Conservation (phyloP, 352 stramenopile species). For the Pythium dissotocum region DNA sequence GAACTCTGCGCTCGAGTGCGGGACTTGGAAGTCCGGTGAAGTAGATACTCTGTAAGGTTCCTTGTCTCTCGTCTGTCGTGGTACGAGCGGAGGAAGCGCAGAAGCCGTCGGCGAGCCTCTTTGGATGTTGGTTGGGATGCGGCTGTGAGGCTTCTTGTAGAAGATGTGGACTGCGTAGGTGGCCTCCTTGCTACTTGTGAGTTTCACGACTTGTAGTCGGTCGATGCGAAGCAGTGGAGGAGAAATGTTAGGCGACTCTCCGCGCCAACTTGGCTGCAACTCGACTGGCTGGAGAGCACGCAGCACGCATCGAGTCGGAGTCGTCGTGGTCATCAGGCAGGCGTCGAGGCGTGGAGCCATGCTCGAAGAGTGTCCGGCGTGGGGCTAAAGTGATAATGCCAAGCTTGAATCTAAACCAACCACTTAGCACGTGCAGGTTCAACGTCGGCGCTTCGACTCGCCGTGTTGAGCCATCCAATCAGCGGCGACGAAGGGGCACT, state of each 20-base stretch:
- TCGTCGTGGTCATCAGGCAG: neutral
- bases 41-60: neutral
- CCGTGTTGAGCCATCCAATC: neutral
- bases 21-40: conserved; percentile 4
- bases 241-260: neutral
- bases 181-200: neutral
- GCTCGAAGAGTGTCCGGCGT: neutral
- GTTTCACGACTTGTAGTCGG: neutral
- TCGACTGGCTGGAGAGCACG: neutral
- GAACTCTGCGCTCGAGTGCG: conserved; percentile 13
- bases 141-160: conserved; percentile 10
- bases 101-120: neutral
- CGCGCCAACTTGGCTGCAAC: conserved; percentile 6
- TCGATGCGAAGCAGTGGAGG: conserved; percentile 7
- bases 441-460: neutral
- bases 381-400: neutral
- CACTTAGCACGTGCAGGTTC: neutral
- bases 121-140: conserved; percentile 3
- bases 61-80: neutral
- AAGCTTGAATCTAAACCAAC: too few species aligned
- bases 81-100: neutral
- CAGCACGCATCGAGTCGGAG: neutral
- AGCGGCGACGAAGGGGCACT: neutral
- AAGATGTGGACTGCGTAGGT: conserved; percentile 1
- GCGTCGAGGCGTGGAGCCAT: neutral